These are phyloP conservation scores for Coemansia sp. DNA, from an alignment of 192 early-diverging fungal genomes.

Conservation along the genomic window DNA sequence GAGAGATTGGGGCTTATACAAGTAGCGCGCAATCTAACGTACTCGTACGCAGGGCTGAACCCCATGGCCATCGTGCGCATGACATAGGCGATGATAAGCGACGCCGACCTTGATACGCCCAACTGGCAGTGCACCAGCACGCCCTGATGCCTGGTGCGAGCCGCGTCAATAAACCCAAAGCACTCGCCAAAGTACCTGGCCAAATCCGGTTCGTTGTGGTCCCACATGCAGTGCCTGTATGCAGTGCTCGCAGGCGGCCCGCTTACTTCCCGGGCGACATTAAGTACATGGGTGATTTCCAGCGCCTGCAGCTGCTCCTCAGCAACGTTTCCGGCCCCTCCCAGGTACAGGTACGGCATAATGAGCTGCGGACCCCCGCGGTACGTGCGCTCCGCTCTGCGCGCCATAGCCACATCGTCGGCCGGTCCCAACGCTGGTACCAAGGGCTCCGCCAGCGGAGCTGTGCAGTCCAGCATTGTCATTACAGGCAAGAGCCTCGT, in stretches of 20 bases:
- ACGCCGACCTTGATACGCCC: conserved; percentile 87
- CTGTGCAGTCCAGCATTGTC: background rate
- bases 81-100: conserved; percentile 84
- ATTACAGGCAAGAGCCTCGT: background rate
- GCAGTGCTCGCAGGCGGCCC: background rate
- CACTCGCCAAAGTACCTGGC: conserved; percentile 61
- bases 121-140: conserved; percentile 88
- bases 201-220: conserved; percentile 72
- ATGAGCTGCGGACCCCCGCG: conserved; percentile 41
- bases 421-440: background rate
- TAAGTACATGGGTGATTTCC: conserved; percentile 28
- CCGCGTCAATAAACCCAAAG: conserved; percentile 69
- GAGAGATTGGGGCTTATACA: conserved; percentile 83
- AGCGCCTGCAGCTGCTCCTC: conserved; percentile 13
- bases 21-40: conserved; percentile 68
- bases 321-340: conserved; percentile 30
- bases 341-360: conserved; percentile 50
- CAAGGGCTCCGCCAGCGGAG: background rate
- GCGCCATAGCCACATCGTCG: conserved; percentile 20
- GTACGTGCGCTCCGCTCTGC: conserved; percentile 39
- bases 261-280: conserved; percentile 34
- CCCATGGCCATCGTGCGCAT: conserved; percentile 69
- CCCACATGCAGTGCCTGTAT: conserved; percentile 71
- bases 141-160: conserved; percentile 52
- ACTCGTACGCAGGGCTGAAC: conserved; percentile 70